Base-by-base conservation (phyloP, 352 stramenopile genomes). In the Globisporangium splendens region DNA sequence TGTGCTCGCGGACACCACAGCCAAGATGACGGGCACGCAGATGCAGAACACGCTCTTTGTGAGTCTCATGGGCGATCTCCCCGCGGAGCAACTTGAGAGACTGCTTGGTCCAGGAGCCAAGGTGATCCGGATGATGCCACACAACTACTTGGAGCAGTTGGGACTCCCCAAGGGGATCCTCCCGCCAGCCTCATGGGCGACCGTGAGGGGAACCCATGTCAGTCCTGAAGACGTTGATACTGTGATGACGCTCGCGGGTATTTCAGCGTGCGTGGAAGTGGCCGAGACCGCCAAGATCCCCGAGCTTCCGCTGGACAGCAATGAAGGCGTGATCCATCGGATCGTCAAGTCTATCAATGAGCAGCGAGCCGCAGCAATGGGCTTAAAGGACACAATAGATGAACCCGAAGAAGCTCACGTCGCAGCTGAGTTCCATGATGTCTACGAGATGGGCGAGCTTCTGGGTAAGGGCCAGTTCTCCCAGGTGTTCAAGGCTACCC, bases 71-170 rank as follows among this genome's bases (percentile, higher is more conserved):
- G 77, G 73, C n/a, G 77, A 88, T 41, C 59, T 88, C 42, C 70
- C 73, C 7, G 67, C 77, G 0, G 65, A 75, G 14, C 68, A 88
- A 58, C 62, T 90, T 6, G 80, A 87, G 59, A 43, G 67, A 6
- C 64, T 90, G 42, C 63, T 90, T 44, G 78, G 72, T 50, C 80
- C 80, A 0, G 76, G 77, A 10, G 80, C 80, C 28, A 86, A 84
- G 55, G 80, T 90, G 50, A 87, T 90, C 51, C 80, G 77, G 50
- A 83, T 90, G 69, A 88, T 90, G 75, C 76, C 80, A 33, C 69
- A 86, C 51, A 77, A 59, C 18, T 77, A 86, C 39, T 59, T 87
- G 47, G 77, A 88, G 54, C 66, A 61, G 35, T 67, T 72, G n/a
- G 80, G 77, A 1, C 57, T 90, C 33, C 75, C 75, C 3, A 85